Base-by-base conservation (phyloP, 164 flowering plant species). In the Berberis vulgaris region DNA sequence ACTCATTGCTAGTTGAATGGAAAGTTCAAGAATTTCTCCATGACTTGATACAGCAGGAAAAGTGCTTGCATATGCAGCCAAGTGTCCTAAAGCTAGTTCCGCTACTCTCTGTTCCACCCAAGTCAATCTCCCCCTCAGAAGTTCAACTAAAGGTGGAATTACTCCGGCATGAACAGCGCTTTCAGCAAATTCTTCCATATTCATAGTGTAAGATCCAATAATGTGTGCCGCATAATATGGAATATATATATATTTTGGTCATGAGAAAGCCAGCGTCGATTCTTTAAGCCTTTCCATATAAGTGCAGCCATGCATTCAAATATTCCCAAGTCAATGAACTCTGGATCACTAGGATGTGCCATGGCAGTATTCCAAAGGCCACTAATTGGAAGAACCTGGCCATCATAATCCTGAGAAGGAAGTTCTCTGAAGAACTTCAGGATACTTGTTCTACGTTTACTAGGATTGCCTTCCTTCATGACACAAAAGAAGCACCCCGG, bases 41-140 rank as follows among this genome's bases (percentile, higher is more conserved):
- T 95, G 97, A 73, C 76, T 83, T 13, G 94, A 92, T 41, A 95
- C 79, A 26, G 96, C 70, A 66, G 87, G 77, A 70, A 91, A 95
- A 60, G 99, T 89, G 67, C 80, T 78, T 26, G 94, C 70, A 74
- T 95, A 95, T 4, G 97, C 91, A 62, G 97, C 97, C 75, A 91
- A 72, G 81, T 95, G 99, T 26, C 99, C 99, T 5, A 95, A 70
- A 71, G 99, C 98, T 47, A 98, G 81, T 3, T 91, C 96, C 3
- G 99, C 97, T 65, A 95, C 99, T 77, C 99, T 74, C 72, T 95
- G 98, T 59, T 95, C 99, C 56, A 91, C 99, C 99, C 99, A 95
- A 41, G 97, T 95, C 52, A 95, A 71, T 72, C 98, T 80, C 26
- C 99, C 99, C 65, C 97, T 83, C 65, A 95, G 60, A 71, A 95